A percentile compares a stretch with the other conserved stretches of the same genome.
phyloP scores from a whole-genome alignment of 2,329 filamentous ascomycete genomes.

The Beauveria caledonica region DNA sequence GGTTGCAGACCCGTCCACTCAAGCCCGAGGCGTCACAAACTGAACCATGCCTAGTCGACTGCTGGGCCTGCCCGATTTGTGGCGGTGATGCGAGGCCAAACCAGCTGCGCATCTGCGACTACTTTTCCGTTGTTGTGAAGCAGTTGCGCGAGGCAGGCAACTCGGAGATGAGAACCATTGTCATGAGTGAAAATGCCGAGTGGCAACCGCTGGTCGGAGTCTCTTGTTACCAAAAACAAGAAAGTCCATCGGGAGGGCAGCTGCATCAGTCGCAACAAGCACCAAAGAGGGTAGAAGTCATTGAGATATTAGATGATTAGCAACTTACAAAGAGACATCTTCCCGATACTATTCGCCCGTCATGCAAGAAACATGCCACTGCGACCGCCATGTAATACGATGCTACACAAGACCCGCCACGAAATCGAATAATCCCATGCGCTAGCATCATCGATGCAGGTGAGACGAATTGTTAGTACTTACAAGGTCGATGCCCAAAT shows the following conservation, averaged over 20 bases:
- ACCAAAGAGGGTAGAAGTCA: neutral
- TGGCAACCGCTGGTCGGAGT: constrained; percentile 23
- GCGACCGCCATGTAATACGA: neutral
- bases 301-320: constrained; percentile 13
- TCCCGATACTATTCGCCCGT: neutral
- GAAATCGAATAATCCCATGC: neutral
- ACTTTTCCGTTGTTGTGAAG: constrained; percentile 54
- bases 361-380: neutral
- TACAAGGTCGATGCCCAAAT: neutral
- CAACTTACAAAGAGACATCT: neutral
- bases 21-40: neutral
- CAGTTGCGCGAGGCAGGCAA: constrained; percentile 32
- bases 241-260: neutral
- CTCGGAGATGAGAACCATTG: constrained; percentile 23
- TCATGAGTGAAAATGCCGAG: constrained; percentile 21
- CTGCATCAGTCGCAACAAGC: neutral
- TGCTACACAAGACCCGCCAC: neutral
- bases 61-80: constrained; percentile 86
- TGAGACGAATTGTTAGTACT: constrained; percentile 6
- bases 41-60: constrained; percentile 53
- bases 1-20: constrained; percentile 18
- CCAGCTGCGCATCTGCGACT: constrained; percentile 64
- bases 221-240: neutral
- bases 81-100: constrained; percentile 65
- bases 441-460: neutral